Percentiles rank a stretch among this genome's conserved stretches.
Conservation (phyloP, 208 protist species). For the Trypanosoma mega region DNA sequence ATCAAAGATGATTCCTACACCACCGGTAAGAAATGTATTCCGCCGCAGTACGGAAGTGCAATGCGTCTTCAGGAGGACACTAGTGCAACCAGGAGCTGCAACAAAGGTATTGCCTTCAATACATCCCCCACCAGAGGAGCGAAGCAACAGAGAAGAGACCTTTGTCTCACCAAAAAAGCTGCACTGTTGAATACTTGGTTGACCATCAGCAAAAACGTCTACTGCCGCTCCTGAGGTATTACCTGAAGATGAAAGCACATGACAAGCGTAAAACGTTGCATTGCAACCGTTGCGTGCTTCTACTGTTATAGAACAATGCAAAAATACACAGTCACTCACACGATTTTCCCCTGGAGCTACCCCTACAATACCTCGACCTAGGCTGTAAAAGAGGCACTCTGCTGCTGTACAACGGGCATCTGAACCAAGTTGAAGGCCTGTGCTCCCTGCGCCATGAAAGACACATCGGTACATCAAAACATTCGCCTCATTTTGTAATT, state of each 20-base stretch:
- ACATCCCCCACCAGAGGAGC: conserved; percentile 14
- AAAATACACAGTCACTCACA: conserved; percentile 11
- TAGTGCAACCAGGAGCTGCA: not conserved
- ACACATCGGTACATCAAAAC: conserved; percentile 30
- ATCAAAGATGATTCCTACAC: conserved; percentile 11
- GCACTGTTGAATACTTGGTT: conserved; percentile 15
- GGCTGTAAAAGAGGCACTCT: conserved; percentile 33
- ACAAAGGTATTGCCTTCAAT: conserved; percentile 19
- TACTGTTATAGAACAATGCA: conserved; percentile 13
- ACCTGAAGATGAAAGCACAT: conserved; percentile 7
- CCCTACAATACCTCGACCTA: conserved; percentile 20
- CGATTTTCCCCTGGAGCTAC: conserved; percentile 5
- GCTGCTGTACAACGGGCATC: conserved; percentile 1
- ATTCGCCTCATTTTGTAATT: not conserved
- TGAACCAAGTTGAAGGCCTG: conserved; percentile 12
- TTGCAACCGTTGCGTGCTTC: not conserved
- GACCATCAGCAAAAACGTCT: not conserved
- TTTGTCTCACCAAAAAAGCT: conserved; percentile 3
- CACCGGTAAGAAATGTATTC: conserved; percentile 22
- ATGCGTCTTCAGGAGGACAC: conserved; percentile 5
- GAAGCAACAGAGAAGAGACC: conserved; percentile 4
- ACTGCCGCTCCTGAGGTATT: not conserved
- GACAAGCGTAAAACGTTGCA: conserved; percentile 10
- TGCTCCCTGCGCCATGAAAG: conserved; percentile 23
- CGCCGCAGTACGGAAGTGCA: conserved; percentile 6